Evolutionary conservation across 331 rosid species (phyloP).

Genomic region (Rosa hybrid): DNA sequence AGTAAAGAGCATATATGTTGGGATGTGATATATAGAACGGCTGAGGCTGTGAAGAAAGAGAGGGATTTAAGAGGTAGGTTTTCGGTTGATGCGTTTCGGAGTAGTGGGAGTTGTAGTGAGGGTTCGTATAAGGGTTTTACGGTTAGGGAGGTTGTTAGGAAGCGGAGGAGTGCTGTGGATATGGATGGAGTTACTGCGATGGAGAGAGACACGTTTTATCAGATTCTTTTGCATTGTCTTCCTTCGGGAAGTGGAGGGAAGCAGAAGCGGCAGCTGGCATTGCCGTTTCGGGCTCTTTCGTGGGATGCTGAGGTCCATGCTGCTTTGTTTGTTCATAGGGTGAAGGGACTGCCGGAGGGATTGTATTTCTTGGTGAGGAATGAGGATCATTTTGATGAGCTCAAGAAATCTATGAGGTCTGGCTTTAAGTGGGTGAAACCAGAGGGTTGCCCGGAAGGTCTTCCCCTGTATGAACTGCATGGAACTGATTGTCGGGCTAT

Average conservation of each 20-base stretch:
- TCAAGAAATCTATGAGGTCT: constrained; percentile 56
- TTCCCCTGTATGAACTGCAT: constrained; percentile 76
- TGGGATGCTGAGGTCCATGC: constrained; percentile 98
- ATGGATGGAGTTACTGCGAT: constrained; percentile 80
- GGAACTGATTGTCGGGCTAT: constrained; percentile 47
- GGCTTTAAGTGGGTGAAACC: constrained; percentile 80
- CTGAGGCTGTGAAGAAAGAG: constrained; percentile 72
- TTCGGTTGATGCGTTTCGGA: constrained; percentile 53
- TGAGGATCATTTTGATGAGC: constrained; percentile 66
- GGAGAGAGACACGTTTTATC: constrained; percentile 70
- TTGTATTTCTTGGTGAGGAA: constrained; percentile 88
- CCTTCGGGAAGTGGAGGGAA: constrained; percentile 74
- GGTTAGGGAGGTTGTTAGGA: constrained; percentile 73
- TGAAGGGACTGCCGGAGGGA: constrained; percentile 73
- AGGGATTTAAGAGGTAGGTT: constrained; percentile 32
- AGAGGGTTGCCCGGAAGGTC: constrained; percentile 71
- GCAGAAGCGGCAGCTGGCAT: constrained; percentile 54
- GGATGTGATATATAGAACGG: constrained; percentile 79
- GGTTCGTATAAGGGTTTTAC: constrained; percentile 52
- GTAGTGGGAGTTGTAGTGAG: constrained; percentile 58
- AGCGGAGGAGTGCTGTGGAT: constrained; percentile 92
- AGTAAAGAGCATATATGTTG: constrained; percentile 92
- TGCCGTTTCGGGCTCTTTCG: constrained; percentile 70
- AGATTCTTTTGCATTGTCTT: constrained; percentile 79
- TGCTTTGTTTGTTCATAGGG: constrained; percentile 90